phyloP scores from a whole-genome alignment of 2,329 filamentous ascomycete genomes.

The Neofusicoccum sp. region DNA sequence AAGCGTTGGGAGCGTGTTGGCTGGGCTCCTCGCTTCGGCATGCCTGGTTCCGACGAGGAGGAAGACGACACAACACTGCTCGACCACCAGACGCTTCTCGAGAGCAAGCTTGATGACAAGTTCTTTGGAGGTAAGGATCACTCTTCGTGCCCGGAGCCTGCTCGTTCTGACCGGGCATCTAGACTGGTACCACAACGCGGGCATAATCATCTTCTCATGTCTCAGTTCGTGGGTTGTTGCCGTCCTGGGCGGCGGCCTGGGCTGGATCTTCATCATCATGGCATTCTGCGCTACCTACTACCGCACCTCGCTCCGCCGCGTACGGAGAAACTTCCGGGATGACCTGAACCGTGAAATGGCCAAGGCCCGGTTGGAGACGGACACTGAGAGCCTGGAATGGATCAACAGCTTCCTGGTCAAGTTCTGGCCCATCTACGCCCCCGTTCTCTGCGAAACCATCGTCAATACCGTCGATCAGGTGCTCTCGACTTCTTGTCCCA shows the following conservation, averaged over 20 bases:
- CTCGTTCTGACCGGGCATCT: neutral
- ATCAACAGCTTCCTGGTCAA: constrained; percentile 99
- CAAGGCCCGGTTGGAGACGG: constrained; percentile 83
- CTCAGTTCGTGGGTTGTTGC: constrained; percentile 88
- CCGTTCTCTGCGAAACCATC: constrained; percentile 87
- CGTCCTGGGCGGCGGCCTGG: constrained; percentile 84
- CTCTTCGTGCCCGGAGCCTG: neutral
- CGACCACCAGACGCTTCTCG: constrained; percentile 87
- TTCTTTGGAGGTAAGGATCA: constrained; percentile 75
- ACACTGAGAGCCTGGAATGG: constrained; percentile 94
- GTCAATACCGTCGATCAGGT: constrained; percentile 96
- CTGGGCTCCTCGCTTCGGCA: constrained; percentile 85
- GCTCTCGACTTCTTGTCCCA: constrained; percentile 85
- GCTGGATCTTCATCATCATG: constrained; percentile 94
- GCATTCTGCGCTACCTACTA: constrained; percentile 93
- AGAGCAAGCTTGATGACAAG: constrained; percentile 81
- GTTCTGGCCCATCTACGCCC: constrained; percentile 99
- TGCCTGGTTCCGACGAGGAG: constrained; percentile 51
- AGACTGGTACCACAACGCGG: constrained; percentile 99
- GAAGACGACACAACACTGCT: constrained; percentile 66
- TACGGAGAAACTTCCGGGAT: constrained; percentile 93
- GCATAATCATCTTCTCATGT: constrained; percentile 90
- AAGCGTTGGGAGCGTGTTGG: constrained; percentile 64
- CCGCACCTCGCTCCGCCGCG: constrained; percentile 88
- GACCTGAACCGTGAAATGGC: constrained; percentile 88